Evolutionary conservation across 2,329 filamentous ascomycete genomes (phyloP), one percentile per base, ranked within the genome.

Genomic region (Diplodia scrobiculata): DNA sequence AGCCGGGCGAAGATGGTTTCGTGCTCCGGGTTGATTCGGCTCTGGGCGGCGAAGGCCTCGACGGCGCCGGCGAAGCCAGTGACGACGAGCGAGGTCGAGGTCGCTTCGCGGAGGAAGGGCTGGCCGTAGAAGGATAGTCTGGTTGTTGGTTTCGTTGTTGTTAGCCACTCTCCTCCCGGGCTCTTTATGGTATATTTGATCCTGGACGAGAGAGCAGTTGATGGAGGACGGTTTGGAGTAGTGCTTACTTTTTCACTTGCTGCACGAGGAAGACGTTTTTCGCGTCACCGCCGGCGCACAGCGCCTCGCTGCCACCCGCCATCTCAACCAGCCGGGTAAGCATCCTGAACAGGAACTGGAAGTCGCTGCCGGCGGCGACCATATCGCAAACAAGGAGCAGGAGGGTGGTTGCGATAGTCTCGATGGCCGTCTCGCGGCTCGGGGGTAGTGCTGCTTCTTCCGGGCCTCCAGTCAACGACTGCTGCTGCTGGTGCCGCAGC

Each of bases 91-190:
- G 21, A 25, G 21, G 48, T 51, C 21, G 21, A 19, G 5, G 48
- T 51, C 5, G 48, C 48, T 29, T 51, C 48, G 48, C 48, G 48
- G 48, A 51, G 48, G 25, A 51, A 51, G 48, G 48, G 48, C 17
- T 51, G 21, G 25, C 48, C 48, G 14, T 51, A 51, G 48, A 51
- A 51, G 14, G 21, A 51, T 17, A 51, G 25, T n/a, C 48, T 51
- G n/a, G 6, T 19, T 1, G 17, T 45, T 13, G 1, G 1, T 3
- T 45, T 9, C 7, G 9, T 10, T 2, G 17, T 19, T 19, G n/a
- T 45, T 5, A n/a, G 17, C 17, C 4, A 3, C 9, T 7, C 17
- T 19, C 17, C 6, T 9, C n/a, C 41, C 9, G 10, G 13, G 11
- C 2, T 10, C 11, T 51, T n/a, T 36, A 1, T 4, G 10, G 34